These are phyloP conservation scores for Neurospora sp. DNA, from an alignment of 495 filamentous ascomycete genomes.

Conservation along the genomic window DNA sequence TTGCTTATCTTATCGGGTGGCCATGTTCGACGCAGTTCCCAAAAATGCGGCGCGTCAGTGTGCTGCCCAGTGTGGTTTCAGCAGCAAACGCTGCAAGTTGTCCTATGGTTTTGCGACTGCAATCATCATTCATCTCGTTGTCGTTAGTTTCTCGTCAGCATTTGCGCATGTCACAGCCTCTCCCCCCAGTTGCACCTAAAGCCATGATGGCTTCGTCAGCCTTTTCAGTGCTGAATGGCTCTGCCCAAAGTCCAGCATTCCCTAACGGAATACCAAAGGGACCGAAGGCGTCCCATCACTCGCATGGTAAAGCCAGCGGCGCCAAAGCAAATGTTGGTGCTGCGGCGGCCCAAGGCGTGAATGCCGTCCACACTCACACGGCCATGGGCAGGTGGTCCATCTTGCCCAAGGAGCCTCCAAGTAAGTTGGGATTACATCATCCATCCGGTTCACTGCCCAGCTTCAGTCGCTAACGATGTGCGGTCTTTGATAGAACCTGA, in stretches of 20 bases:
- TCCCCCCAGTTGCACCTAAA: not conserved
- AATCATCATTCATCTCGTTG: not conserved
- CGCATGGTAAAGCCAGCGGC: constrained; percentile 4
- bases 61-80: not conserved
- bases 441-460: not conserved
- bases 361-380: constrained; percentile 49
- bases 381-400: constrained; percentile 75
- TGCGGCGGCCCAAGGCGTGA: not conserved
- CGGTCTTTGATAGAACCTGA: constrained; percentile 39
- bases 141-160: not conserved
- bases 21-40: not conserved
- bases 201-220: not conserved
- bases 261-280: not conserved
- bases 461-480: constrained; percentile 6
- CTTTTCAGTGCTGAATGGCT: not conserved
- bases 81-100: not conserved
- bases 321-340: constrained; percentile 1
- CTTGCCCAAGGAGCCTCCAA: constrained; percentile 57
- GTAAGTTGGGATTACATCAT: constrained; percentile 12
- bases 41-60: not conserved
- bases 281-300: not conserved
- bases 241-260: not conserved
- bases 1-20: not conserved
- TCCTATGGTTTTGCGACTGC: not conserved
- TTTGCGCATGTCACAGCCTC: not conserved